These are phyloP conservation scores for Sporothrix brunneoviolacea DNA, from an alignment of 2,329 filamentous ascomycete species.

Conservation along the genomic window DNA sequence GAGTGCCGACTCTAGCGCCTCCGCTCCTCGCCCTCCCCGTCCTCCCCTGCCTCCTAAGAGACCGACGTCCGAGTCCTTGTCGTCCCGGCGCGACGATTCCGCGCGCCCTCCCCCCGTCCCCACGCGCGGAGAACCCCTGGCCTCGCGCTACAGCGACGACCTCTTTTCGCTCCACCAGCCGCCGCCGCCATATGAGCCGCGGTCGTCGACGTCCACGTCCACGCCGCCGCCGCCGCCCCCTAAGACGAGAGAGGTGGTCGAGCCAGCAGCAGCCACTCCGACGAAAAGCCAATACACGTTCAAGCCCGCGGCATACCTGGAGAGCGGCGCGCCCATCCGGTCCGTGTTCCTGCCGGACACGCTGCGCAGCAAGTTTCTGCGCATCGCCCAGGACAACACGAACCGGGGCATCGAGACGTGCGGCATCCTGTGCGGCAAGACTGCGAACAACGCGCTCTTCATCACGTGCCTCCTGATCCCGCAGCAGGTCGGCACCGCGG, in stretches of 20 bases:
- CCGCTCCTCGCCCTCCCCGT: neutral
- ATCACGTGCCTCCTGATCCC: constrained; percentile 84
- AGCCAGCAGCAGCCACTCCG: neutral
- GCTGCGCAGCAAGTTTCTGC: constrained; percentile 68
- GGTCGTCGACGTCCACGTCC: too few species aligned
- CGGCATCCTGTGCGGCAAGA: constrained; percentile 83
- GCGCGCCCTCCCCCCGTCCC: constrained; percentile 1
- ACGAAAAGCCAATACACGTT: constrained; percentile 63
- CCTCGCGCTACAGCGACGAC: constrained; percentile 1
- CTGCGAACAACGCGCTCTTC: constrained; percentile 90
- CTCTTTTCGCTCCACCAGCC: constrained; percentile 1
- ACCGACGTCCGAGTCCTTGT: neutral
- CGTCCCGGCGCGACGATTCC: neutral
- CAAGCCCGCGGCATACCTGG: constrained; percentile 77
- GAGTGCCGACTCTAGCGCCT: too few species aligned
- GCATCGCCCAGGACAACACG: constrained; percentile 71
- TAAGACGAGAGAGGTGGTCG: neutral
- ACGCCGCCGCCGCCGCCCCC: neutral
- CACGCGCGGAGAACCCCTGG: neutral
- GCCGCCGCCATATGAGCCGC: too few species aligned
- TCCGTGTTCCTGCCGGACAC: constrained; percentile 78
- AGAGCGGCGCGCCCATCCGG: constrained; percentile 79
- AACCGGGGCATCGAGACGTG: constrained; percentile 82
- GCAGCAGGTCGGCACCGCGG: constrained; percentile 79
- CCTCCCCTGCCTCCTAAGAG: constrained; percentile 35